These are phyloP conservation scores for Capsella bursapastoris DNA, from an alignment of 345 rosid genomes.

Conservation along the genomic window DNA sequence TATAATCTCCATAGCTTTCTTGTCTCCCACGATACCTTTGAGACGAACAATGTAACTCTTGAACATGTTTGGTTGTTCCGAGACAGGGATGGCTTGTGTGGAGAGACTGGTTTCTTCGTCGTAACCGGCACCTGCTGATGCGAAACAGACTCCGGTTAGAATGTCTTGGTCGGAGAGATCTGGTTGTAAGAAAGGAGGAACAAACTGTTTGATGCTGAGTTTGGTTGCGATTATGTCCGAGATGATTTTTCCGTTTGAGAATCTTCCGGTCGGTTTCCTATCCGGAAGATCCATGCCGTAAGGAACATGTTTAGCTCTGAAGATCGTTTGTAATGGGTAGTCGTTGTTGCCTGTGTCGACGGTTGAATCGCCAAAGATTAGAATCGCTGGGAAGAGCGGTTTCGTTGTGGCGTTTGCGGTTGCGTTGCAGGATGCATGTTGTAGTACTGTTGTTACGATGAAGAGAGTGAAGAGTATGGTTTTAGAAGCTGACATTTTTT, in stretches of 20 bases:
- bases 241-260: conserved; percentile 41
- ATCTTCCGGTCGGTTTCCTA: conserved; percentile 33
- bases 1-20: conserved; percentile 51
- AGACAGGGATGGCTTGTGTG: conserved; percentile 43
- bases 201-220: conserved; percentile 37
- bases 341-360: conserved; percentile 46
- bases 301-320: conserved; percentile 38
- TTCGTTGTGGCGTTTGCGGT: conserved; percentile 9
- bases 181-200: conserved; percentile 44
- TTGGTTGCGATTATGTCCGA: conserved; percentile 38
- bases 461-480: conserved; percentile 17
- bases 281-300: conserved; percentile 40
- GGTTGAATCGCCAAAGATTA: conserved; percentile 45
- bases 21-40: conserved; percentile 47
- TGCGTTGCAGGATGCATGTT: conserved; percentile 26
- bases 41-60: conserved; percentile 40
- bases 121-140: conserved; percentile 42
- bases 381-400: conserved; percentile 42
- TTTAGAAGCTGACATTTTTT: conserved; percentile 24
- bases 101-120: conserved; percentile 30
- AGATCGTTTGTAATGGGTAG: conserved; percentile 23
- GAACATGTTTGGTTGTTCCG: conserved; percentile 53
- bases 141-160: conserved; percentile 40
- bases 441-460: conserved; percentile 18
- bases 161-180: conserved; percentile 37